Evolutionary conservation across 2,329 filamentous ascomycete species (phyloP).

Genomic region (Nemania abortiva): DNA sequence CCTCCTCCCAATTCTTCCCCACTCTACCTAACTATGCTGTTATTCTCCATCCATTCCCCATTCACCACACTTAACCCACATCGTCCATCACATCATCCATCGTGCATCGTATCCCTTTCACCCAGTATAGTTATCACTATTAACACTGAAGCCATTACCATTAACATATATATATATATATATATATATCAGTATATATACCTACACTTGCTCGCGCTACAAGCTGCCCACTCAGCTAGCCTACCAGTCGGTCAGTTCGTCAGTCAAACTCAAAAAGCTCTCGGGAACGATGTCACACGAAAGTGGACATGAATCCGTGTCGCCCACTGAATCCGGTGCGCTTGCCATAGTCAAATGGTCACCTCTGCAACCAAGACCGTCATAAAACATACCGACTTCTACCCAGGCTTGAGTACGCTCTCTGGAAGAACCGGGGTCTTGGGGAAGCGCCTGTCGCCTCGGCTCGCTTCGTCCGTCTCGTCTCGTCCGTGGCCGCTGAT

Average conservation of each 20-base stretch:
- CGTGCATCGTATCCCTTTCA: no score
- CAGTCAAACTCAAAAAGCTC: constrained; percentile 20
- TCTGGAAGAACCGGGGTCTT: constrained; percentile 36
- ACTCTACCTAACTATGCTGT: no score
- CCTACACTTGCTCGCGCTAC: background rate
- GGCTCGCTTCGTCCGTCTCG: constrained; percentile 3
- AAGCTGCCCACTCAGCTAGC: background rate
- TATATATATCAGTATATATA: no score
- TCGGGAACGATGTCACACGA: constrained; percentile 33
- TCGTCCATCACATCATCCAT: background rate
- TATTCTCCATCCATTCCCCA: background rate
- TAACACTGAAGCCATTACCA: no score
- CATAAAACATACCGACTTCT: constrained; percentile 35
- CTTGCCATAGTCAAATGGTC: constrained; percentile 17
- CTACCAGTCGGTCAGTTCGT: constrained; percentile 5
- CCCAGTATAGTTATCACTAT: background rate
- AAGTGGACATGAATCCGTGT: constrained; percentile 35
- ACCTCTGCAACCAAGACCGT: constrained; percentile 30
- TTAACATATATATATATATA: no score
- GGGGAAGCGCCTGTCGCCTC: constrained; percentile 26
- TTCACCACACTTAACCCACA: background rate
- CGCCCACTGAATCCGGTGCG: constrained; percentile 18
- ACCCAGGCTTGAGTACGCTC: constrained; percentile 36
- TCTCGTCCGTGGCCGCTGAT: background rate
- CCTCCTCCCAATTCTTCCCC: no score